These are phyloP conservation scores for Acacia melanoxylon DNA, from an alignment of 306 rosid species.

Conservation along the genomic window DNA sequence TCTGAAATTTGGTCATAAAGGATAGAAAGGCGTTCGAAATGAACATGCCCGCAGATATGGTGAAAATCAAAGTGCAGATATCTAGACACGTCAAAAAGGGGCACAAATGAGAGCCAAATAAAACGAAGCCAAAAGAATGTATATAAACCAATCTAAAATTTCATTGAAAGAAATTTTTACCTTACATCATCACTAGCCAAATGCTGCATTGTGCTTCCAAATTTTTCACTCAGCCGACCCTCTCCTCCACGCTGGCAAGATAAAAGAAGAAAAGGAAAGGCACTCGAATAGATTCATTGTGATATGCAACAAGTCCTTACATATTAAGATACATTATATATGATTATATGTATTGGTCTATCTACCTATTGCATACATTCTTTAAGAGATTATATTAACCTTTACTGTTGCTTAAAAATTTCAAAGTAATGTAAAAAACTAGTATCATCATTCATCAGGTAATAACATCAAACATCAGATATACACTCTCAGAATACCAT, in stretches of 20 bases:
- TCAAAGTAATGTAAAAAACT: neutral
- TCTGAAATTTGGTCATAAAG: slow-evolving; percentile 79
- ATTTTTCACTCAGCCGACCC: slow-evolving; percentile 70
- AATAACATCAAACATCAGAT: slow-evolving; percentile 10
- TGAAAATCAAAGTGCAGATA: slow-evolving; percentile 89
- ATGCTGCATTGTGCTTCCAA: slow-evolving; percentile 58
- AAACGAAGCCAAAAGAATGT: neutral
- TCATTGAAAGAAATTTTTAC: slow-evolving; percentile 44
- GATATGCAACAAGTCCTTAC: neutral
- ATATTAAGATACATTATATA: neutral
- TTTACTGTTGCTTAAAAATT: neutral
- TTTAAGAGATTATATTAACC: neutral
- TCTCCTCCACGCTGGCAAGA: slow-evolving; percentile 82
- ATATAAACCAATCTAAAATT: slow-evolving; percentile 5
- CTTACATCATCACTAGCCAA: slow-evolving; percentile 65
- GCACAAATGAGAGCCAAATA: slow-evolving; percentile 23
- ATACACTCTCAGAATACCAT: neutral
- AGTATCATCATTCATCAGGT: slow-evolving; percentile 4
- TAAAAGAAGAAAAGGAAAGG: slow-evolving; percentile 12
- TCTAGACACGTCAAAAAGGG: slow-evolving; percentile 41
- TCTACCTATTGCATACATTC: neutral
- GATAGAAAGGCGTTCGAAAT: slow-evolving; percentile 80
- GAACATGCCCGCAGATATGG: slow-evolving; percentile 78
- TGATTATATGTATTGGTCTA: neutral
- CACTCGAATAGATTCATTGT: slow-evolving; percentile 16